Evolutionary conservation across 192 early-diverging fungal species (phyloP).

Genomic region (Backusella westeae): DNA sequence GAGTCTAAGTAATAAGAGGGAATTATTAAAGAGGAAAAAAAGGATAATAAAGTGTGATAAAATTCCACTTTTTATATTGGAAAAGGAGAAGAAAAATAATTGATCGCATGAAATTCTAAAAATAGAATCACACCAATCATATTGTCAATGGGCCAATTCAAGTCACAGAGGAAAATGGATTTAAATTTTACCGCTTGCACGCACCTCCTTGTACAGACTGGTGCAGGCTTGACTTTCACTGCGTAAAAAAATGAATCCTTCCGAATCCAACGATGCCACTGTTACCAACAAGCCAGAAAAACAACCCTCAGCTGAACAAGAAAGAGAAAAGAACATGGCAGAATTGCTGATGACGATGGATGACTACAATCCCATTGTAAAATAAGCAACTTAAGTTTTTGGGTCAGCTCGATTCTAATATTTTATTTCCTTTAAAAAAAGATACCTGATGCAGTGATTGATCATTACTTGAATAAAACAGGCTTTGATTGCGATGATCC

Average conservation of each 20-base stretch:
- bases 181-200: neutral
- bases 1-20: neutral
- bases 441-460: slow-evolving; percentile 93
- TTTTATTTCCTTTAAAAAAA: slow-evolving; percentile 21
- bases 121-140: neutral
- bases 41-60: neutral
- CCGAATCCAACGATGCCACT: neutral
- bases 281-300: neutral
- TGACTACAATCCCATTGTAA: slow-evolving; percentile 76
- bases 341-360: slow-evolving; percentile 89
- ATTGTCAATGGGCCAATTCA: neutral
- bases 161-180: neutral
- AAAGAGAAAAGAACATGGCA: slow-evolving; percentile 40
- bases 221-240: neutral
- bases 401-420: neutral
- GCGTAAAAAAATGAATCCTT: neutral
- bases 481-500: slow-evolving; percentile 81
- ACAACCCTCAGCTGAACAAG: neutral
- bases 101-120: neutral
- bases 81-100: neutral
- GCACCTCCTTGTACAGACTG: neutral
- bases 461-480: slow-evolving; percentile 80
- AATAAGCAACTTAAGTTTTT: neutral
- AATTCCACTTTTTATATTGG: neutral
- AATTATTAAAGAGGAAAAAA: neutral